A percentile compares a stretch with the other conserved stretches of the same genome.
phyloP scores from a whole-genome alignment of 371 early-diverging fungal genomes.

The Coemansia sp. region DNA sequence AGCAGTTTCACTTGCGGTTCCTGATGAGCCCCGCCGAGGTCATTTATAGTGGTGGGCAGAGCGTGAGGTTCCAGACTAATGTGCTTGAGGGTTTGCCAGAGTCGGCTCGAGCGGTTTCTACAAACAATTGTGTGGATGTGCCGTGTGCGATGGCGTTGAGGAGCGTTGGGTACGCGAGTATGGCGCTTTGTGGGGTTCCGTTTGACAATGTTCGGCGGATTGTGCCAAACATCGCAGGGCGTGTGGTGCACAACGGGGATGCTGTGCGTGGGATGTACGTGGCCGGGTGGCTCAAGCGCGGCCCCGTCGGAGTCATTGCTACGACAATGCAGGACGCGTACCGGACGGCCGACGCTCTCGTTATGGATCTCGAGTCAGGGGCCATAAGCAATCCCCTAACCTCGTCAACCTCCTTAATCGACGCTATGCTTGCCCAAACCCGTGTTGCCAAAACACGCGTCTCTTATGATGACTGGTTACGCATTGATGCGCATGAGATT shows the following conservation, averaged over 20 bases:
- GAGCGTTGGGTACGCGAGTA: conserved; percentile 86
- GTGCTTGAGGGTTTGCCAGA: conserved; percentile 62
- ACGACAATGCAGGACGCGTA: conserved; percentile 92
- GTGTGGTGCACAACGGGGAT: conserved; percentile 55
- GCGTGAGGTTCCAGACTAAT: conserved; percentile 69
- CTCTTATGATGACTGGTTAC: conserved; percentile 76
- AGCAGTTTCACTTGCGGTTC: conserved; percentile 69
- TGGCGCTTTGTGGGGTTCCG: conserved; percentile 69
- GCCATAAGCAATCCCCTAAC: conserved; percentile 11
- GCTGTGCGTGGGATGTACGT: conserved; percentile 71
- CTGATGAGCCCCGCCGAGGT: conserved; percentile 62
- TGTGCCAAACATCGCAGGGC: conserved; percentile 78
- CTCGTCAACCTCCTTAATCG: conserved; percentile 21
- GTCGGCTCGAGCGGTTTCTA: conserved; percentile 57
- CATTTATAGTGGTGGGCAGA: conserved; percentile 20
- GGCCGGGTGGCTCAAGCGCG: conserved; percentile 93
- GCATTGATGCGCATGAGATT: conserved; percentile 74
- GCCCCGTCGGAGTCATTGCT: conserved; percentile 92
- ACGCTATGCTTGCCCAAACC: conserved; percentile 33
- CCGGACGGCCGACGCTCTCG: conserved; percentile 79
- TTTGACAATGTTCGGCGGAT: conserved; percentile 69
- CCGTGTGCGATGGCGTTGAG: conserved; percentile 69
- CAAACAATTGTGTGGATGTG: conserved; percentile 57
- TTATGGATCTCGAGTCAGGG: conserved; percentile 58
- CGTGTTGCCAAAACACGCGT: conserved; percentile 47